phyloP scores from a whole-genome alignment of 768 basidiomycete genomes.

The Rubroboletus pulcherrimus region DNA sequence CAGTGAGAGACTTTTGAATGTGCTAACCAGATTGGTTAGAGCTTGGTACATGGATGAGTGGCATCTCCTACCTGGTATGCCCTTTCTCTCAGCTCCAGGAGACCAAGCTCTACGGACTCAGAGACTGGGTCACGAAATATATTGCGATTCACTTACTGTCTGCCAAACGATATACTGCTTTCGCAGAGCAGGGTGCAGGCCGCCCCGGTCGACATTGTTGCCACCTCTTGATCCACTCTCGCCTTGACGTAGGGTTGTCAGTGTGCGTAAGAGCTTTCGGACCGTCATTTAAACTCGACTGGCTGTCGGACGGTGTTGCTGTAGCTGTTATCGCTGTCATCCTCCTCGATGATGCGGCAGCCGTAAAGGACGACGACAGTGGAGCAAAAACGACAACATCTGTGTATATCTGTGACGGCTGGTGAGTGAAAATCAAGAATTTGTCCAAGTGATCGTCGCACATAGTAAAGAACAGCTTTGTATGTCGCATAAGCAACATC shows the following conservation, averaged over 20 bases:
- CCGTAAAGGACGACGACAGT: constrained; percentile 63
- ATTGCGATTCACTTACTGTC: constrained; percentile 56
- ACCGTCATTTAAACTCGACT: constrained; percentile 30
- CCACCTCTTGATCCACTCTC: constrained; percentile 77
- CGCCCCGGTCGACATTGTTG: constrained; percentile 52
- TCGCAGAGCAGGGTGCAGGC: constrained; percentile 77
- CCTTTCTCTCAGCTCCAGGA: constrained; percentile 67
- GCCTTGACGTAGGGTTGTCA: constrained; percentile 38
- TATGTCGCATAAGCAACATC: constrained; percentile 65
- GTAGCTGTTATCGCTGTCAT: constrained; percentile 2
- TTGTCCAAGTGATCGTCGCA: constrained; percentile 31
- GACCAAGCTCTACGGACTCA: constrained; percentile 54
- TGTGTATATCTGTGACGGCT: constrained; percentile 64
- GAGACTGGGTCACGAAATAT: background rate
- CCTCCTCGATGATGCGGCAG: constrained; percentile 19
- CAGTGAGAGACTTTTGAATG: constrained; percentile 70
- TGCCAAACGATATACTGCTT: constrained; percentile 79
- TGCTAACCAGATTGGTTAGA: constrained; percentile 42
- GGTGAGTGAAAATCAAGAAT: constrained; percentile 5
- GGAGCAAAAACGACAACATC: constrained; percentile 83
- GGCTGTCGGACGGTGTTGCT: constrained; percentile 34
- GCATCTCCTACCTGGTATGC: constrained; percentile 47
- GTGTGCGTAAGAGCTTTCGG: constrained; percentile 5
- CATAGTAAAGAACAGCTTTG: constrained; percentile 73
- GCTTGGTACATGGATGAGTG: background rate